These are phyloP conservation scores for Termitomyces sp. DNA, from an alignment of 768 basidiomycete species.

Conservation along the genomic window DNA sequence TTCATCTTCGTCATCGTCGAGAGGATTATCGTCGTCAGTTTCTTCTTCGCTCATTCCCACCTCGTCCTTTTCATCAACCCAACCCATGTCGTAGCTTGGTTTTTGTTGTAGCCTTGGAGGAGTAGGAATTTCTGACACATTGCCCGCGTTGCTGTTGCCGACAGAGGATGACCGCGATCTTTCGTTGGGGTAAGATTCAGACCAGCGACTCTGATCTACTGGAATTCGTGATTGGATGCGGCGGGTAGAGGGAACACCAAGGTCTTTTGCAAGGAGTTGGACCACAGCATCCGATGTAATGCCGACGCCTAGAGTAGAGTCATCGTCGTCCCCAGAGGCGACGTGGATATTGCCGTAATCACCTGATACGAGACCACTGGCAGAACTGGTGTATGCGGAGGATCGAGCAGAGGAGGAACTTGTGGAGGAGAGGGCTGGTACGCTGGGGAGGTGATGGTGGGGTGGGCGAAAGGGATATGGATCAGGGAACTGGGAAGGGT, in stretches of 20 bases:
- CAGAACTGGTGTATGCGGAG: conserved; percentile 73
- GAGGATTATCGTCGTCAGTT: conserved; percentile 33
- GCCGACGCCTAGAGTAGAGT: conserved; percentile 47
- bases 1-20: conserved; percentile 48
- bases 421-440: conserved; percentile 64
- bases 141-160: conserved; percentile 37
- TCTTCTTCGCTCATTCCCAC: conserved; percentile 29
- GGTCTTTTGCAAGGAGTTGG: conserved; percentile 55
- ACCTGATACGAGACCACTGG: conserved; percentile 54
- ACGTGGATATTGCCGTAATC: conserved; percentile 69
- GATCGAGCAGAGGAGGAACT: conserved; percentile 75
- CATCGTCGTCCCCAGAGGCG: conserved; percentile 62
- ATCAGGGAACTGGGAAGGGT: conserved; percentile 69
- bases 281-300: conserved; percentile 66
- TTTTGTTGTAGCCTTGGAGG: conserved; percentile 53
- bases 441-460: conserved; percentile 42
- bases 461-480: conserved; percentile 62
- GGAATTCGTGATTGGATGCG: conserved; percentile 44
- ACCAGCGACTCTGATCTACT: conserved; percentile 68
- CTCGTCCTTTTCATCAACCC: conserved; percentile 64
- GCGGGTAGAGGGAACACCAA: conserved; percentile 39
- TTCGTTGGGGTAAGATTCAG: conserved; percentile 63
- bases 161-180: conserved; percentile 73
- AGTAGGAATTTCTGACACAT: conserved; percentile 39
- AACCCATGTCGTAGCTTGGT: conserved; percentile 73